These are phyloP conservation scores for Alternaria sp. DNA, from an alignment of 2,329 filamentous ascomycete species.

Conservation along the genomic window DNA sequence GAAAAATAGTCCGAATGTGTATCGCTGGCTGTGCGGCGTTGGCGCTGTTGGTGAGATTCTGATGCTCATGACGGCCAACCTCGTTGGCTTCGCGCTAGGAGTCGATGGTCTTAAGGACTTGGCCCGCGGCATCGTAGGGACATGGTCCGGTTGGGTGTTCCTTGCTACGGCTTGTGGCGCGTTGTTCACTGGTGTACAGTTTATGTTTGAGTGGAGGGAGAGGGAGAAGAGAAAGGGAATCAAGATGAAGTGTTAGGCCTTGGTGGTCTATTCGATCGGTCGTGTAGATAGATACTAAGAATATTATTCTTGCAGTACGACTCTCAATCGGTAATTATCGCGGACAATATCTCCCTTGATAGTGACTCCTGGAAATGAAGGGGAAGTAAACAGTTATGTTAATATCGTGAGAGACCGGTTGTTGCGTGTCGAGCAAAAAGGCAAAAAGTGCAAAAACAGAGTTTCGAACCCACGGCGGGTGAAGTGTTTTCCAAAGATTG, in stretches of 20 bases:
- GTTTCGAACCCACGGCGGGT: slow-evolving; percentile 55
- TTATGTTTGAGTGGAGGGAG: slow-evolving; percentile 97
- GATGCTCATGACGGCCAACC: slow-evolving; percentile 95
- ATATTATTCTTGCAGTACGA: neutral
- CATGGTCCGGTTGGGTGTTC: slow-evolving; percentile 78
- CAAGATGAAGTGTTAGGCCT: slow-evolving; percentile 75
- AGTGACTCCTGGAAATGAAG: neutral
- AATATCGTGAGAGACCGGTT: neutral
- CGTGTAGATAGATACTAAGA: neutral
- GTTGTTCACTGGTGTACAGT: slow-evolving; percentile 83
- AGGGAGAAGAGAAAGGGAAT: slow-evolving; percentile 83
- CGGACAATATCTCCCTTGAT: neutral
- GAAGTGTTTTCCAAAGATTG: slow-evolving; percentile 64
- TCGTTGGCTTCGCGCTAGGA: slow-evolving; percentile 94
- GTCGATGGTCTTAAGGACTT: slow-evolving; percentile 85
- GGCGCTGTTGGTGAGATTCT: slow-evolving; percentile 85
- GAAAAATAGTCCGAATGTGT: slow-evolving; percentile 72
- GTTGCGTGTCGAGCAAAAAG: neutral
- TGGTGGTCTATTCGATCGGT: neutral
- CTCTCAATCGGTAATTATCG: neutral
- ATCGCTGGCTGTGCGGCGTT: slow-evolving; percentile 80
- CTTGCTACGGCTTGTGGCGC: slow-evolving; percentile 73
- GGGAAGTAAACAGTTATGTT: too few relatives aligned
- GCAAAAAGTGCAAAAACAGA: slow-evolving; percentile 42
- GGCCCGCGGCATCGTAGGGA: slow-evolving; percentile 75